Evolutionary conservation across 352 stramenopile genomes (phyloP), one percentile per base, ranked within the genome.

Genomic region (Phytophthora pluvialis): DNA sequence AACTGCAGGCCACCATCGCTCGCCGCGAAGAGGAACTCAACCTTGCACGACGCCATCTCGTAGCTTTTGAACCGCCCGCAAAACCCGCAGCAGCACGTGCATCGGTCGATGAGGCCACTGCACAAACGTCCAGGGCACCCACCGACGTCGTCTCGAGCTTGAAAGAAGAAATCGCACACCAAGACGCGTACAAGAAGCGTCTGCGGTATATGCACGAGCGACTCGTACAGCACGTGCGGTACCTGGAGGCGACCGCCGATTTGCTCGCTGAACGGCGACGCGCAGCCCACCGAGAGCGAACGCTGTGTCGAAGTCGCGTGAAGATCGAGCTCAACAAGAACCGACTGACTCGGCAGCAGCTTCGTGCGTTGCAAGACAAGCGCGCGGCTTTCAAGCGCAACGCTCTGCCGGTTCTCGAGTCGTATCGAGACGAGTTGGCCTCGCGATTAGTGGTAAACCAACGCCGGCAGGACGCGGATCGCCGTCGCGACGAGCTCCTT

Each of bases 181-280:
- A 80, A 33, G 78, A 84, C 5, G 58, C 67, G 15, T 91, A 89
- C 76, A 85, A 83, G 51, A 86, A 86, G 66, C 73, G 73, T 31
- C 55, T 91, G 11, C 60, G 61, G 2, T 64, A 70, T n/a, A 73
- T 89, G 64, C 64, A 80, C 18, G 77, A 84, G 3, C 76, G 80
- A 4, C 47, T 88, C 3, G 28, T 54, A 11, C 70, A 72, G 13
- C 66, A 83, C 25, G 47, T 74, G 3, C 67, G 78, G 4, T 78
- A 80, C n/a, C 28, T 78, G 0, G 54, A 69, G 7, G 81, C 81
- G 12, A 83, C 76, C 28, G 58, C 72, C 28, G 70, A 81, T 46
- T 29, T 78, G 9, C 45, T 81, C 10, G 54, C 54, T 25, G 48
- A 73, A 39, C 60, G 82, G 28, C 60, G 59, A n/a, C 49, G 42